Evolutionary conservation across 306 rosid species (phyloP).

Genomic region (Phaseolus lunatus): DNA sequence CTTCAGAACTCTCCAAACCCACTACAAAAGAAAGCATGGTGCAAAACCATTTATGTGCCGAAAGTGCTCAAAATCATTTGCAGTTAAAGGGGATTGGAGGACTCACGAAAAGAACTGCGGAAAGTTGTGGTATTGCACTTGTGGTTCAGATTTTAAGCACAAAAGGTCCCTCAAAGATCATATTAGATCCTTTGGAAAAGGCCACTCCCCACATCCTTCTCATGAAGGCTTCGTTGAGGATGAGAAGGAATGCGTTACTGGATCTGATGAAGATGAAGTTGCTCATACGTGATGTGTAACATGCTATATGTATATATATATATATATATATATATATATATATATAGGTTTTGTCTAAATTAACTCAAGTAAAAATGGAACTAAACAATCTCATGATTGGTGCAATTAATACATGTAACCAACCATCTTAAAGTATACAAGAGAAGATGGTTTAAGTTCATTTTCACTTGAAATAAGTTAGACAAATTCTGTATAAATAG

Average conservation of each 20-base stretch:
- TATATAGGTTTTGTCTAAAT: not conserved
- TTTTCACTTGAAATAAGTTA: too few species aligned
- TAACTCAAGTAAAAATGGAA: not conserved
- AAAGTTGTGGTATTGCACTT: conserved; percentile 85
- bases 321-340: too few species aligned
- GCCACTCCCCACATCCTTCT: conserved; percentile 67
- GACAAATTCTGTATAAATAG: not conserved
- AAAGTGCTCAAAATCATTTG: conserved; percentile 80
- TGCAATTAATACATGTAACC: not conserved
- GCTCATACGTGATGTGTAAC: conserved; percentile 40
- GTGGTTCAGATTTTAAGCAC: conserved; percentile 95
- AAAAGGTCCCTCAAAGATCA: conserved; percentile 93
- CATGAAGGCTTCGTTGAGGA: conserved; percentile 62
- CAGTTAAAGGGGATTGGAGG: conserved; percentile 95
- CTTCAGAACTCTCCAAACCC: conserved; percentile 93
- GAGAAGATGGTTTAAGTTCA: not conserved
- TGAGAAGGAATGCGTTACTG: conserved; percentile 73
- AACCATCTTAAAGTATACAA: too few species aligned
- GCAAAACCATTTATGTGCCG: conserved; percentile 80
- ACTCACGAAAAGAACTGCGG: conserved; percentile 97
- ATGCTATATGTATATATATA: not conserved
- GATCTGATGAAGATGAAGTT: conserved; percentile 65
- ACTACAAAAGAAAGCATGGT: conserved; percentile 94
- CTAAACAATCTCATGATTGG: not conserved
- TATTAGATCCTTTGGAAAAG: conserved; percentile 78